These are phyloP conservation scores for Dioscorea alata DNA, from an alignment of 106 monocot species.

Conservation along the genomic window DNA sequence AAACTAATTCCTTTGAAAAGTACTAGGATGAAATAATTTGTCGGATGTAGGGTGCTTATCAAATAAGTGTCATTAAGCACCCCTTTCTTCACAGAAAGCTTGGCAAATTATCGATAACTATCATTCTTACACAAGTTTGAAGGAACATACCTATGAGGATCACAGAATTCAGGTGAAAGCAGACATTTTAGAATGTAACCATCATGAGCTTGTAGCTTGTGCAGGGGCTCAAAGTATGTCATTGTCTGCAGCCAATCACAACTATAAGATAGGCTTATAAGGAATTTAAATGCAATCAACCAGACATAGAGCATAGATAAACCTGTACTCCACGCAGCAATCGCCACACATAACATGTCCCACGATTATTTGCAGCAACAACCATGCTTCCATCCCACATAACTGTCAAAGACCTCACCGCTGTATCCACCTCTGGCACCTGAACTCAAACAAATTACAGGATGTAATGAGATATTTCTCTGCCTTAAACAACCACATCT, in stretches of 20 bases:
- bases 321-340: constrained; percentile 88
- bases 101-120: too few relatives aligned
- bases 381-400: constrained; percentile 99
- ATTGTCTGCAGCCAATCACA: constrained; percentile 57
- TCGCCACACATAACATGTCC: constrained; percentile 97
- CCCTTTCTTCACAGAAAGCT: too few relatives aligned
- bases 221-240: constrained; percentile 95
- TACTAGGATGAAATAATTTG: too few relatives aligned
- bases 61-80: too few relatives aligned
- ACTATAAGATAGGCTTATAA: too few relatives aligned
- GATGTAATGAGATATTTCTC: too few relatives aligned
- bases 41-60: too few relatives aligned
- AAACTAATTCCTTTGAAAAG: too few relatives aligned
- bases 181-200: constrained; percentile 92
- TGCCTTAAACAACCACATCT: too few relatives aligned
- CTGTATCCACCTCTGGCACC: constrained; percentile 98
- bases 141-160: constrained; percentile 63
- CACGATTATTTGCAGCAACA: constrained; percentile 96
- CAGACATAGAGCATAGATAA: not conserved
- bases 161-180: constrained; percentile 94
- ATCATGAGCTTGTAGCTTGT: constrained; percentile 96
- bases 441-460: constrained; percentile 3
- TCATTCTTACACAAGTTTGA: too few relatives aligned
- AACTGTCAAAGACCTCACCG: constrained; percentile 89
- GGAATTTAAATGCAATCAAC: not conserved